These are phyloP conservation scores for Xylaria nigripes DNA, from an alignment of 495 filamentous ascomycete genomes.

Conservation along the genomic window DNA sequence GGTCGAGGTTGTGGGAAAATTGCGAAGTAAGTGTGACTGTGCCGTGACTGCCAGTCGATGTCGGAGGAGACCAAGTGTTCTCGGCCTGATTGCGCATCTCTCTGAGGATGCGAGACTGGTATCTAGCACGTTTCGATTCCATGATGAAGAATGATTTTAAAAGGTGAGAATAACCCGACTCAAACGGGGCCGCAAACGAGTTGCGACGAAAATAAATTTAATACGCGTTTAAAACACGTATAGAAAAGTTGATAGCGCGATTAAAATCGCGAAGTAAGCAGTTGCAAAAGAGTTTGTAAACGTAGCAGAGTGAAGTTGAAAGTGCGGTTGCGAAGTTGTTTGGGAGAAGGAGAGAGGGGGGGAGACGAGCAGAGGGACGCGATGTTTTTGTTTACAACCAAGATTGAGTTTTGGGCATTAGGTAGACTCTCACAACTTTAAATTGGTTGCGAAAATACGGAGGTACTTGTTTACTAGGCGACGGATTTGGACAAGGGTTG, in stretches of 20 bases:
- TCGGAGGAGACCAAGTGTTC: conserved; percentile 43
- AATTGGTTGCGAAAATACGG: neutral
- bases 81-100: conserved; percentile 32
- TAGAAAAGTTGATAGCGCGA: neutral
- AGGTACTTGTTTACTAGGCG: neutral
- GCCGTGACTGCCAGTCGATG: conserved; percentile 45
- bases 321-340: neutral
- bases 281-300: conserved; percentile 5
- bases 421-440: neutral
- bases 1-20: conserved; percentile 30
- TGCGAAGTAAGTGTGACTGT: conserved; percentile 42
- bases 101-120: conserved; percentile 31
- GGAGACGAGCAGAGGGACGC: neutral
- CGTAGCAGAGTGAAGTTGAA: conserved; percentile 2
- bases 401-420: neutral
- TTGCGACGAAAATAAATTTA: neutral
- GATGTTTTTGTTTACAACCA: conserved; percentile 3
- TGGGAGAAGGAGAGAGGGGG: neutral
- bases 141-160: conserved; percentile 2
- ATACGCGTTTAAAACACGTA: neutral
- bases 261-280: neutral
- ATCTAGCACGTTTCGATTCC: conserved; percentile 19
- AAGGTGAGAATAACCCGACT: conserved; percentile 7
- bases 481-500: neutral
- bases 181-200: conserved; percentile 4